A percentile compares a stretch with the other conserved stretches of the same genome.
Evolutionary conservation across 345 rosid species (phyloP).

Genomic region (Mallotus nudiflorus): DNA sequence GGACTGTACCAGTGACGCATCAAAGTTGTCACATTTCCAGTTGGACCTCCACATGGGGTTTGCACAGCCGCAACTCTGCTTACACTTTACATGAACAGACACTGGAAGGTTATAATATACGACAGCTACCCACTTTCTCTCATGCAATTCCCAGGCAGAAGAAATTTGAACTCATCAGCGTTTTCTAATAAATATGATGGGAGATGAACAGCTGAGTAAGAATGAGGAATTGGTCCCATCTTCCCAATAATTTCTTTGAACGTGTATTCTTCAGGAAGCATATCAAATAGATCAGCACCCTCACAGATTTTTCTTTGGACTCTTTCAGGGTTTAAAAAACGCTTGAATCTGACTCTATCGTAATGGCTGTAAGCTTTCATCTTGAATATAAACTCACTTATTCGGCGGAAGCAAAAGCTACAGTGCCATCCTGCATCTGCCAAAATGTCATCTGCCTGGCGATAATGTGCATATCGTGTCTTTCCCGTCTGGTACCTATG

Average conservation of each 20-base stretch:
- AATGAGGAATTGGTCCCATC: conserved; percentile 80
- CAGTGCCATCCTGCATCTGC: conserved; percentile 88
- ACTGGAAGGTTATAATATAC: background rate
- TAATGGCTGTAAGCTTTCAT: conserved; percentile 79
- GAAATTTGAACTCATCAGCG: conserved; percentile 54
- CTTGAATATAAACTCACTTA: conserved; percentile 68
- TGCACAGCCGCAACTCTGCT: conserved; percentile 22
- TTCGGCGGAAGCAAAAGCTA: conserved; percentile 61
- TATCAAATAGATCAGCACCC: conserved; percentile 68
- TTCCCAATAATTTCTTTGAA: conserved; percentile 68
- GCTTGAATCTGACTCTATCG: conserved; percentile 67
- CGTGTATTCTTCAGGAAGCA: conserved; percentile 80
- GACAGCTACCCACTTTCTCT: conserved; percentile 53
- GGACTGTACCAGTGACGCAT: conserved; percentile 22
- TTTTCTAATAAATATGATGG: conserved; percentile 61
- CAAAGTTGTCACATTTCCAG: conserved; percentile 21
- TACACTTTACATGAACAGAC: conserved; percentile 21
- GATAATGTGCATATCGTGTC: conserved; percentile 66
- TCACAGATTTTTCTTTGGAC: conserved; percentile 66
- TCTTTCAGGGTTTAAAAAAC: conserved; percentile 56
- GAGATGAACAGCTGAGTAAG: conserved; percentile 68
- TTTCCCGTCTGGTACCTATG: conserved; percentile 64
- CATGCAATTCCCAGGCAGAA: conserved; percentile 59
- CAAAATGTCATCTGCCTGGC: conserved; percentile 61
- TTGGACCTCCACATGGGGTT: conserved; percentile 25